Conservation (phyloP, 805 yeast genomes). For the Lipomyces lipofer region DNA sequence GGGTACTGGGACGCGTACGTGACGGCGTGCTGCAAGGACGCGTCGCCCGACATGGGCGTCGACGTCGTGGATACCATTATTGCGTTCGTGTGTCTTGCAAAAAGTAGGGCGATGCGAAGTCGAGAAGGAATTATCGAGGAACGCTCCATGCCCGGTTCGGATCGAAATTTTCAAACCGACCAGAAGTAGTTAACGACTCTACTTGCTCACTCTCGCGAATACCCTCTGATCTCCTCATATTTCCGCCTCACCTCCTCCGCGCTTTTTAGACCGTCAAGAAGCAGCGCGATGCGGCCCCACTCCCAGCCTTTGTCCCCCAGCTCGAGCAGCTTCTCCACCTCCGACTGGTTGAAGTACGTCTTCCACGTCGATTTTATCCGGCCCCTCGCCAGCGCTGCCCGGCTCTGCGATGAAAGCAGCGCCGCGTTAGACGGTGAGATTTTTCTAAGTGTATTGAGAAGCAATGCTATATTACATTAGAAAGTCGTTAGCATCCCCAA, state of each 20-base stretch:
- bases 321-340: constrained; percentile 17
- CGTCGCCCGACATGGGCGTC: no score
- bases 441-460: constrained; percentile 14
- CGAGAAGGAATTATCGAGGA: no score
- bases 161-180: no score
- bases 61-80: no score
- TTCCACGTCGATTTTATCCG: constrained; percentile 23
- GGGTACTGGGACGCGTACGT: no score
- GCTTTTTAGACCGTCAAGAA: constrained; percentile 23
- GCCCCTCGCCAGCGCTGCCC: neutral
- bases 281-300: constrained; percentile 27
- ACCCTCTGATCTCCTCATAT: constrained; percentile 24
- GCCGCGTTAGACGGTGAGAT: constrained; percentile 19
- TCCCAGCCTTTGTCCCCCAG: constrained; percentile 22
- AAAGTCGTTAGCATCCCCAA: neutral
- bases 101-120: no score
- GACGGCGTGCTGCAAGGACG: no score
- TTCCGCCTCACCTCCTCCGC: constrained; percentile 26
- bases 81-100: no score
- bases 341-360: constrained; percentile 14
- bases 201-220: neutral
- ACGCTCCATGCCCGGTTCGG: no score
- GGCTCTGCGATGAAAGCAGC: neutral
- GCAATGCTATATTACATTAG: constrained; percentile 4
- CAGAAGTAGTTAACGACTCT: neutral